These are phyloP conservation scores for Suillus placidus DNA, from an alignment of 768 basidiomycete species.

Conservation along the genomic window DNA sequence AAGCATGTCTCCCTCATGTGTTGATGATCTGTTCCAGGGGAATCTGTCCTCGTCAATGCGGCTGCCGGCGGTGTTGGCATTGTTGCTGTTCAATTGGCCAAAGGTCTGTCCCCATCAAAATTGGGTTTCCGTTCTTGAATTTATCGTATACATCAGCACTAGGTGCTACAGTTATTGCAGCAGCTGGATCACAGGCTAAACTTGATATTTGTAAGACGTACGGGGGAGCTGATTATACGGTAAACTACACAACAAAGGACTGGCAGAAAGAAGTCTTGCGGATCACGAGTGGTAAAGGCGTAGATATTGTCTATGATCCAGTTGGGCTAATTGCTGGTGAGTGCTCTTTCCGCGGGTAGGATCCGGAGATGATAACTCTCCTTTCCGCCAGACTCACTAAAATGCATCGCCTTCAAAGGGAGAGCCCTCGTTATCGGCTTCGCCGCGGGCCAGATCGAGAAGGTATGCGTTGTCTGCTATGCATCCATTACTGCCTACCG, in stretches of 20 bases:
- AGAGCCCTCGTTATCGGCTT: conserved; percentile 90
- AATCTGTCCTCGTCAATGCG: conserved; percentile 92
- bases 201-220: conserved; percentile 72
- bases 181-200: conserved; percentile 80
- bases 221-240: conserved; percentile 81
- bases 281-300: conserved; percentile 84
- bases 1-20: not conserved
- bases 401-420: conserved; percentile 95
- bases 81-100: conserved; percentile 89
- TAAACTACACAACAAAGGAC: conserved; percentile 75
- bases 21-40: conserved; percentile 50
- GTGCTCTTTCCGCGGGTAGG: conserved; percentile 10
- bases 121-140: not conserved
- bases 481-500: not conserved
- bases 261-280: conserved; percentile 93
- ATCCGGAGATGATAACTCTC: not conserved
- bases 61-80: conserved; percentile 97
- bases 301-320: conserved; percentile 85
- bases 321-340: conserved; percentile 76
- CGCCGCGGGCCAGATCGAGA: conserved; percentile 29
- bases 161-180: conserved; percentile 94
- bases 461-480: conserved; percentile 10
- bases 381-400: conserved; percentile 65
- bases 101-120: conserved; percentile 51
- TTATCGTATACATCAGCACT: conserved; percentile 50